A percentile compares a stretch with the other conserved stretches of the same genome.
Conservation (phyloP, 495 filamentous ascomycete genomes). For the Letharia lupina region DNA sequence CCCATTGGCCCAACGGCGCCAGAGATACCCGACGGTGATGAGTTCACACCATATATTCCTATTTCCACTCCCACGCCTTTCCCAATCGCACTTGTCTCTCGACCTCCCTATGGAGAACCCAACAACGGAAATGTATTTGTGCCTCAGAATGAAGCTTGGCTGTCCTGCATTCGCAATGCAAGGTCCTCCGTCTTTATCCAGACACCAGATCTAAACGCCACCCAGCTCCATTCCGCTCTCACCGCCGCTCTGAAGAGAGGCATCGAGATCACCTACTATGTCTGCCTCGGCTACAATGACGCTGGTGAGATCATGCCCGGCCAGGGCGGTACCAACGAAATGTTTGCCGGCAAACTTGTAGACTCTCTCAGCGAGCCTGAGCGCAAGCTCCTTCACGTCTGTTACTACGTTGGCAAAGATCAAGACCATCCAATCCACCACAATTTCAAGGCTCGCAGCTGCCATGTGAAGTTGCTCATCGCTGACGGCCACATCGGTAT, state of each 20-base stretch:
- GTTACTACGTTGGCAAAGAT: conserved; percentile 67
- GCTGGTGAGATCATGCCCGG: conserved; percentile 63
- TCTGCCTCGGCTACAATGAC: conserved; percentile 74
- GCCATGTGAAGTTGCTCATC: conserved; percentile 71
- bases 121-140: conserved; percentile 50
- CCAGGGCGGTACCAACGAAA: conserved; percentile 71
- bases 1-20: conserved; percentile 27
- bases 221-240: conserved; percentile 54
- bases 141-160: conserved; percentile 65
- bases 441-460: conserved; percentile 52
- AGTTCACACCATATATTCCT: conserved; percentile 57
- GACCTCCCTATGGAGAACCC: conserved; percentile 55
- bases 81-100: conserved; percentile 64
- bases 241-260: conserved; percentile 55
- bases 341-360: conserved; percentile 52
- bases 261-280: conserved; percentile 56
- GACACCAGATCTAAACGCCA: conserved; percentile 67
- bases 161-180: conserved; percentile 59
- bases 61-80: conserved; percentile 46
- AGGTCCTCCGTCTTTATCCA: conserved; percentile 58
- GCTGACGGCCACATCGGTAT: conserved; percentile 60
- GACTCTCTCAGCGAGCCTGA: conserved; percentile 40
- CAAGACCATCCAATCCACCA: conserved; percentile 57
- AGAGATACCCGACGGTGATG: conserved; percentile 38
- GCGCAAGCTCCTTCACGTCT: conserved; percentile 44